phyloP scores from a whole-genome alignment of 1,139 yeast species.

The Geotrichum siamense region DNA sequence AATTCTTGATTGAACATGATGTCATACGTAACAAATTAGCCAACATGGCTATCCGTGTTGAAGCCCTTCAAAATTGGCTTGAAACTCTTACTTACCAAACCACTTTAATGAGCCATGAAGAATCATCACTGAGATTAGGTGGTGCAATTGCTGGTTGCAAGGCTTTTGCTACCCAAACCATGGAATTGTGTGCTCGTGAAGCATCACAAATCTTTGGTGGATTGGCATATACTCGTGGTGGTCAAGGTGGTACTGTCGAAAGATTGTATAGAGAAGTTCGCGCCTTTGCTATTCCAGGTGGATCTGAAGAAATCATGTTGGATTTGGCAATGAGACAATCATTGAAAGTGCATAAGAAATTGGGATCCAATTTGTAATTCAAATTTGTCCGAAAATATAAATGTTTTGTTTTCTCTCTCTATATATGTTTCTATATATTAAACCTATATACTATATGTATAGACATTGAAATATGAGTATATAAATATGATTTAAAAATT shows the following conservation, averaged over 20 bases:
- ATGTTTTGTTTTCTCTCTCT: too few species aligned
- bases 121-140: conserved; percentile 39
- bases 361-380: conserved; percentile 37
- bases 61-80: conserved; percentile 37
- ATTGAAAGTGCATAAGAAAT: conserved; percentile 36
- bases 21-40: conserved; percentile 41
- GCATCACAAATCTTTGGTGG: conserved; percentile 43
- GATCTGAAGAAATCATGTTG: conserved; percentile 42
- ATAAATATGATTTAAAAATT: too few species aligned
- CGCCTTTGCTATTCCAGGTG: conserved; percentile 43
- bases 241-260: conserved; percentile 41
- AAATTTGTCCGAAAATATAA: too few species aligned
- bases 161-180: conserved; percentile 38
- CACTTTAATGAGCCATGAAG: conserved; percentile 33
- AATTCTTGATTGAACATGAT: conserved; percentile 38
- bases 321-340: conserved; percentile 39
- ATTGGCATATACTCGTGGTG: conserved; percentile 40
- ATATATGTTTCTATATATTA: too few species aligned
- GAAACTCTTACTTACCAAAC: conserved; percentile 37
- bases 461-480: too few species aligned
- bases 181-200: conserved; percentile 41
- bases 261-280: conserved; percentile 40
- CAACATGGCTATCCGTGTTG: conserved; percentile 39
- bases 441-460: too few species aligned
- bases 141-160: conserved; percentile 42